Evolutionary conservation across 164 flowering plant genomes (phyloP), one percentile per base, ranked within the genome.

Genomic region (Annona cherimola): DNA sequence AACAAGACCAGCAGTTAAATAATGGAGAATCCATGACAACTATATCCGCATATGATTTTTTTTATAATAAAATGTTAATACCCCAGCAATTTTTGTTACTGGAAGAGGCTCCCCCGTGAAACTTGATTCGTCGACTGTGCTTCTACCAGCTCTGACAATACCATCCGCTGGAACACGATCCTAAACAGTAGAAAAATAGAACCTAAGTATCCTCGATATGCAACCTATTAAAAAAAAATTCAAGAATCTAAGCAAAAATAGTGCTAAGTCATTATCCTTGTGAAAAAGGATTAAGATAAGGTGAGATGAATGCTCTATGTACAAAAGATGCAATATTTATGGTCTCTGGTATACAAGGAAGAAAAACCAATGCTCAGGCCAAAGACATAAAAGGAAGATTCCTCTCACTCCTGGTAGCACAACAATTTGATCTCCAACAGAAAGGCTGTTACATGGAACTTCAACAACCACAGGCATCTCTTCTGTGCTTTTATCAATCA

Each of bases 81-180:
- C 99, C 97, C 94, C 99, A 70, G 92, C 87, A 61, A 91, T 42
- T 82, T 96, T 96, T 39, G 94, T 90, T 71, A 90, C 90, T 42
- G 99, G 99, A 71, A 96, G 78, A 72, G 98, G 98, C 84, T 96
- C 99, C 75, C 99, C 99, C 1, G 98, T 93, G 75, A 96, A 88
- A 78, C 95, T 89, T 70, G 99, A 96, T 77, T 96, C 99, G 77
- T 96, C 98, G 76, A 93, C 82, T 40, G 90, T 90, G 85, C 99
- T 96, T 84, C 98, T 89, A 78, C 99, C 99, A 74, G 95, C 90
- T 78, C 72, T 87, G 61, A 96, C 97, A 71, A 86, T 81, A 71
- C 99, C 99, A 96, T 96, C 99, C 61, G 91, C 96, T 40, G 99
- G 99, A 67, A 96, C 76, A 44, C 97, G 95, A 72, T 96, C 99